A percentile compares a stretch with the other conserved stretches of the same genome.
Conservation (phyloP, 163 green algal genomes). For the Scenedesmus sp. region DNA sequence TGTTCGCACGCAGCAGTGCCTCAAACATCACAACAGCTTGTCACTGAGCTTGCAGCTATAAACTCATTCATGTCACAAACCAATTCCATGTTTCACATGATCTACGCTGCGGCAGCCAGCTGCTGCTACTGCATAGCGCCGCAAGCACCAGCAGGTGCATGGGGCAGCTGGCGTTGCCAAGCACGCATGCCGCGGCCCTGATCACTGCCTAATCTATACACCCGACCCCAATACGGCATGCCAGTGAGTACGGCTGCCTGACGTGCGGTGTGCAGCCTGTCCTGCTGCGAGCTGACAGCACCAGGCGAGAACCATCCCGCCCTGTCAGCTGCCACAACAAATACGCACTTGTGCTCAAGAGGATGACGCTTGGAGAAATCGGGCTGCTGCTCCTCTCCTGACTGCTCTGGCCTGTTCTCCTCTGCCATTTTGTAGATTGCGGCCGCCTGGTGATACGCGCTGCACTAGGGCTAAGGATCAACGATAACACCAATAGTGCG, state of each 20-base stretch:
- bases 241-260: not conserved
- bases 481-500: not conserved
- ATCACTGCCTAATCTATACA: not conserved
- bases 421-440: slow-evolving; percentile 48
- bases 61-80: no score
- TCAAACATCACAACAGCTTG: no score
- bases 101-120: not conserved
- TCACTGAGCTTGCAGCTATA: no score
- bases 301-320: not conserved
- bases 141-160: not conserved
- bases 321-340: not conserved
- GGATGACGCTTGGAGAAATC: slow-evolving; percentile 83
- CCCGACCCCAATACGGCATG: no score
- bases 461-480: not conserved
- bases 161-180: not conserved
- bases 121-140: not conserved
- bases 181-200: not conserved
- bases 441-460: not conserved
- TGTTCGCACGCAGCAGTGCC: no score
- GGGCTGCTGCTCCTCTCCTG: slow-evolving; percentile 46
- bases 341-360: slow-evolving; percentile 81
- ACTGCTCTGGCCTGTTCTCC: slow-evolving; percentile 45
- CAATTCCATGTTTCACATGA: not conserved
- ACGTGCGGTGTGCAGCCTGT: not conserved
- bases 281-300: not conserved